Evolutionary conservation across 768 basidiomycete genomes (phyloP).

Genomic region (Auricularia auricula-judae): DNA sequence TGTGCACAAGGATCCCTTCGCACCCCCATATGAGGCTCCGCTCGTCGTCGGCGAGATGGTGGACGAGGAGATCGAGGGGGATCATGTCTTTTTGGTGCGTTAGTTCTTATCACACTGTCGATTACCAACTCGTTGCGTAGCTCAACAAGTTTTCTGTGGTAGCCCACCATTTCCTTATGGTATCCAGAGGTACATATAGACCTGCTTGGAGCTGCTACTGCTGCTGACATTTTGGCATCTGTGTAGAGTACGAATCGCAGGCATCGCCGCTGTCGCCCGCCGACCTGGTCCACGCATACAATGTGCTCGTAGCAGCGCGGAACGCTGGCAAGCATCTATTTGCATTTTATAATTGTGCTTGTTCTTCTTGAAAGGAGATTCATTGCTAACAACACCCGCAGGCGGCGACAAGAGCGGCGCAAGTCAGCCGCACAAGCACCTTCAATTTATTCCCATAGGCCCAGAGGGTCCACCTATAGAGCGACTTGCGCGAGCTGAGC

Average conservation of each 20-base stretch:
- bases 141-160: conserved; percentile 82
- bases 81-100: conserved; percentile 63
- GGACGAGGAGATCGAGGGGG: conserved; percentile 43
- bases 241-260: conserved; percentile 63
- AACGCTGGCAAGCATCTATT: conserved; percentile 50
- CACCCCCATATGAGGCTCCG: conserved; percentile 73
- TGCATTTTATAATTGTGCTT: conserved; percentile 85
- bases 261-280: conserved; percentile 66
- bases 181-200: conserved; percentile 57
- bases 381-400: conserved; percentile 16
- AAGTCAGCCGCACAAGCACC: conserved; percentile 82
- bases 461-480: conserved; percentile 69
- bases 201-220: not conserved
- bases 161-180: conserved; percentile 76
- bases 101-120: not conserved
- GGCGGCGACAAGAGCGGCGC: conserved; percentile 75
- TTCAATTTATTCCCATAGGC: conserved; percentile 70
- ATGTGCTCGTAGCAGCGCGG: conserved; percentile 58
- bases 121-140: conserved; percentile 25
- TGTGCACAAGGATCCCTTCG: conserved; percentile 53
- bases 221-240: not conserved
- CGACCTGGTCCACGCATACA: conserved; percentile 69
- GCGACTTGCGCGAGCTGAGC: conserved; percentile 43
- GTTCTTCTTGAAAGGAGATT: not conserved
- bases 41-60: conserved; percentile 67